phyloP scores from a whole-genome alignment of 352 stramenopile species.

The Elongisporangium undulatum region DNA sequence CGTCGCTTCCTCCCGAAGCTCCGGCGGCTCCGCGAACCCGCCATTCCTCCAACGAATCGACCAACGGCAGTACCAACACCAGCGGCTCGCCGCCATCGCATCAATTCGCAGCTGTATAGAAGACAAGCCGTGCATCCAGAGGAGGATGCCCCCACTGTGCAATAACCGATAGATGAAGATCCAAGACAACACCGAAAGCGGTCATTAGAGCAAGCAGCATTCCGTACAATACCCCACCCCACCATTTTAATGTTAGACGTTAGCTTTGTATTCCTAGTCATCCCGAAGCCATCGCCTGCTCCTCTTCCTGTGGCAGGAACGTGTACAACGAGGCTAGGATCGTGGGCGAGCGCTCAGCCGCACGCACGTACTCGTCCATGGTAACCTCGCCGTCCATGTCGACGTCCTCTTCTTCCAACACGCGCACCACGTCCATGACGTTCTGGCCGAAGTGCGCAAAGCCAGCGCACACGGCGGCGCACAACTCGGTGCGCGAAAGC shows the following conservation, averaged over 20 bases:
- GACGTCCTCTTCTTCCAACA: constrained; percentile 29
- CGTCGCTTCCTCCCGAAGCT: neutral
- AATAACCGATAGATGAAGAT: neutral
- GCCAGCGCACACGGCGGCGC: constrained; percentile 27
- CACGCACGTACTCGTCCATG: constrained; percentile 29
- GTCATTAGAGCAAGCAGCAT: neutral
- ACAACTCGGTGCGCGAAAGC: constrained; percentile 24
- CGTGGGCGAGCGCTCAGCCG: constrained; percentile 20
- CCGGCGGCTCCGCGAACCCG: neutral
- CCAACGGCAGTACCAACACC: neutral
- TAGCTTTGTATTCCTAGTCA: neutral
- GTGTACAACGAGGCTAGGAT: constrained; percentile 43
- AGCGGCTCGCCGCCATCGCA: neutral
- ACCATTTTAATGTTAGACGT: neutral
- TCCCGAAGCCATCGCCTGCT: neutral
- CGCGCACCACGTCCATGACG: constrained; percentile 31
- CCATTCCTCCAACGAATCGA: neutral
- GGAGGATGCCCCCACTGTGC: neutral
- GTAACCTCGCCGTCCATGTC: constrained; percentile 37
- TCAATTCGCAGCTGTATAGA: neutral
- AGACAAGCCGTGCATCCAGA: neutral
- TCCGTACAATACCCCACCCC: neutral
- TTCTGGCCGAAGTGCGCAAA: constrained; percentile 33
- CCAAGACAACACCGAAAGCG: neutral
- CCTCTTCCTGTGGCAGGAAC: constrained; percentile 11